These are phyloP conservation scores for Fusarium tjaetaba DNA, from an alignment of 2,329 filamentous ascomycete species.

Conservation along the genomic window DNA sequence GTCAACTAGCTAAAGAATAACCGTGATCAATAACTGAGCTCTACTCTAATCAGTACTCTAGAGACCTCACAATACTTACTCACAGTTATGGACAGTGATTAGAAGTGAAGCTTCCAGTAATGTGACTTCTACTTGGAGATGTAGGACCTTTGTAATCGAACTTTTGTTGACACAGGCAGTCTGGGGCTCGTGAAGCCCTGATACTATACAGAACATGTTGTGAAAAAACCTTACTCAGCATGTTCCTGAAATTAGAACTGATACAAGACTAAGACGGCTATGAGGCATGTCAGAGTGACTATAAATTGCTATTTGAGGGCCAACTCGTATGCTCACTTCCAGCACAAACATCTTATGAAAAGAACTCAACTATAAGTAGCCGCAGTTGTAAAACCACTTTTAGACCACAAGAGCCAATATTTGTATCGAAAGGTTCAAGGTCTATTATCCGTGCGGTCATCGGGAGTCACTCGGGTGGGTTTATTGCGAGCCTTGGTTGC, in stretches of 20 bases:
- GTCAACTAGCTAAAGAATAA: background rate
- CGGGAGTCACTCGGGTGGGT: background rate
- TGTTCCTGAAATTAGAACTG: background rate
- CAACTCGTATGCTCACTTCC: background rate
- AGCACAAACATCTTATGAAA: background rate
- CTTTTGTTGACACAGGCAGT: background rate
- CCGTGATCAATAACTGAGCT: accelerated
- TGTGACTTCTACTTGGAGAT: background rate
- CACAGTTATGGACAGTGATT: background rate
- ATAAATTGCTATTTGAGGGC: background rate
- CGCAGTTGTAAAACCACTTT: background rate
- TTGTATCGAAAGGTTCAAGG: background rate
- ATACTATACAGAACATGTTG: background rate
- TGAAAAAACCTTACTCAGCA: background rate
- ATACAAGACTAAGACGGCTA: background rate
- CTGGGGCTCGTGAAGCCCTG: background rate
- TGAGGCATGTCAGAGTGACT: background rate
- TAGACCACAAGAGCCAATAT: background rate
- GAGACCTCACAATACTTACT: accelerated
- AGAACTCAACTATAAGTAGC: background rate
- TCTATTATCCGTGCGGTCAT: background rate
- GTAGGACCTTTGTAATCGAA: background rate
- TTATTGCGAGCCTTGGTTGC: background rate
- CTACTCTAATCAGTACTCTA: background rate
- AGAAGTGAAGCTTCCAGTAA: background rate